Percentiles rank a stretch among this genome's conserved stretches.
These are phyloP conservation scores for Aspergillus felis DNA, from an alignment of 2,329 filamentous ascomycete species.

Conservation along the genomic window DNA sequence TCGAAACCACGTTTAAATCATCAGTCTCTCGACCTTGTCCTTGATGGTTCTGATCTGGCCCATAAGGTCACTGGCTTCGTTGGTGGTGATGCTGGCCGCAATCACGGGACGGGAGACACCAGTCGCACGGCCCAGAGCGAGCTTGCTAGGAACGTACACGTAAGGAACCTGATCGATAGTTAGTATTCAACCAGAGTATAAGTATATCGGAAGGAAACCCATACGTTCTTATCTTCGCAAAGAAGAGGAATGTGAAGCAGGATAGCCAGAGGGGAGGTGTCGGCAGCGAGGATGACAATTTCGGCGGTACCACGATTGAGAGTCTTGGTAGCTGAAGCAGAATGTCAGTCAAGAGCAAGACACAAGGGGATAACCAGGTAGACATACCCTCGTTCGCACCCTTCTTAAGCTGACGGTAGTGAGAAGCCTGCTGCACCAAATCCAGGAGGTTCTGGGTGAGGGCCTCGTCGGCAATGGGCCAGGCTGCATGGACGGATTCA, in stretches of 20 bases:
- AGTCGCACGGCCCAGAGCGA: constrained; percentile 81
- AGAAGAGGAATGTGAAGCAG: constrained; percentile 85
- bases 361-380: constrained; percentile 2
- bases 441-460: constrained; percentile 80
- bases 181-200: neutral
- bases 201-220: constrained; percentile 20
- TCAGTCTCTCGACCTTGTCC: constrained; percentile 92
- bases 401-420: constrained; percentile 74
- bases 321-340: constrained; percentile 65
- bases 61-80: constrained; percentile 83
- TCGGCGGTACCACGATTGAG: constrained; percentile 88
- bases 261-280: constrained; percentile 83
- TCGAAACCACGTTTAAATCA: constrained; percentile 62
- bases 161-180: constrained; percentile 47
- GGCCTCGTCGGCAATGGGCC: constrained; percentile 68
- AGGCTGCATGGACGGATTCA: constrained; percentile 44
- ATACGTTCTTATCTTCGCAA: constrained; percentile 66
- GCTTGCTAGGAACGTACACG: constrained; percentile 72
- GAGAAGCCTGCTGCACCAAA: constrained; percentile 66
- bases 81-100: constrained; percentile 81
- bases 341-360: constrained; percentile 2
- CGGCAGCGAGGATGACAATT: constrained; percentile 82
- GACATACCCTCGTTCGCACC: constrained; percentile 68
- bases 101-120: constrained; percentile 89
- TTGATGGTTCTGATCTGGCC: constrained; percentile 83